Conservation (phyloP, 108 stramenopile genomes). For the Nannochloropsis salina region DNA sequence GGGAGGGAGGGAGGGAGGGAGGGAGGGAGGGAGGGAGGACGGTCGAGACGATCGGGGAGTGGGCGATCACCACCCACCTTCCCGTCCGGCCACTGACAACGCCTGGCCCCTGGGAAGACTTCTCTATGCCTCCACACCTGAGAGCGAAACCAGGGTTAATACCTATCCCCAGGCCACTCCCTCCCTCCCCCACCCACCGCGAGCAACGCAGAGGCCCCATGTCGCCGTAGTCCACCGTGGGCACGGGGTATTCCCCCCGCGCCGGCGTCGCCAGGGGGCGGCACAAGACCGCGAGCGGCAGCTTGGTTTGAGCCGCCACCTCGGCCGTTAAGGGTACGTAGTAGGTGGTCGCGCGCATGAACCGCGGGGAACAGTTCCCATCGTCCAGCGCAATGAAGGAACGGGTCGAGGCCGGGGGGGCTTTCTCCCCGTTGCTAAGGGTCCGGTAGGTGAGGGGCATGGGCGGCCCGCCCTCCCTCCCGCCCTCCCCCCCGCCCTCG, state of each 20-base stretch:
- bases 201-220: constrained; percentile 37
- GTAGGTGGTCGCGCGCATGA: constrained; percentile 26
- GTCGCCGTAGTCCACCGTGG: constrained; percentile 37
- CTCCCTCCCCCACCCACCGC: too few relatives aligned
- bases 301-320: constrained; percentile 25
- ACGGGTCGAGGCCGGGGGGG: background rate
- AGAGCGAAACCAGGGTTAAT: too few relatives aligned
- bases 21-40: background rate
- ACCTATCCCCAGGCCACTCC: too few relatives aligned
- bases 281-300: constrained; percentile 37
- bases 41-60: too few relatives aligned
- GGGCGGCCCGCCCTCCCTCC: background rate
- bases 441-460: background rate
- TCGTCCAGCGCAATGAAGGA: background rate
- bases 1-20: background rate
- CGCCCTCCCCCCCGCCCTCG: background rate
- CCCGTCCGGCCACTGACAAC: too few relatives aligned
- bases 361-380: constrained; percentile 38
- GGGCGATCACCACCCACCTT: too few relatives aligned
- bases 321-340: constrained; percentile 26
- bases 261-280: constrained; percentile 34
- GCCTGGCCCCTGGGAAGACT: too few relatives aligned
- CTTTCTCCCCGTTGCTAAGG: background rate
- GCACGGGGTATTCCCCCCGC: constrained; percentile 25
- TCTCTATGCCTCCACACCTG: too few relatives aligned